A percentile compares a stretch with the other conserved stretches of the same genome.
phyloP scores from a whole-genome alignment of 164 flowering plant genomes.

The Piper longum region DNA sequence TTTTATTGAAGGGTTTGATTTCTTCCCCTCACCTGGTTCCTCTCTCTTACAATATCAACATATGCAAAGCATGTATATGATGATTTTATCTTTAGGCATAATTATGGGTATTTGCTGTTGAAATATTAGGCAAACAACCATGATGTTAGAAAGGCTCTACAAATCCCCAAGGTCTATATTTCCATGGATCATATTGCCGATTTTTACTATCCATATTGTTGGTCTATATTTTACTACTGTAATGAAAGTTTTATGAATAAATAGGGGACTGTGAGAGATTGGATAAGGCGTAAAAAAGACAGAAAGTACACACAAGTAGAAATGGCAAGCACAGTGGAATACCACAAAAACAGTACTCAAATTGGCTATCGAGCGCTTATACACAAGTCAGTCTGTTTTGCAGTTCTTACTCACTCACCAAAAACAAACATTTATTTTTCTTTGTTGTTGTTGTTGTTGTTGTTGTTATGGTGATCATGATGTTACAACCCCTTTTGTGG shows the following conservation, averaged over 20 bases:
- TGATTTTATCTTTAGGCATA: background rate
- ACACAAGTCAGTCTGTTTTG: conserved; percentile 2
- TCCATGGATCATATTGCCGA: background rate
- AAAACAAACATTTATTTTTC: background rate
- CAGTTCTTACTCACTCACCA: background rate
- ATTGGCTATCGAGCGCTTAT: conserved; percentile 7
- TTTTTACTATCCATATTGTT: background rate
- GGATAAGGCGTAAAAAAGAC: conserved; percentile 1
- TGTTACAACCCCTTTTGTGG: conserved; percentile 16
- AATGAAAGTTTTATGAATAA: background rate
- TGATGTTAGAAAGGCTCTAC: background rate
- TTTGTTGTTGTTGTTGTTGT: no score
- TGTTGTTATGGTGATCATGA: conserved; percentile 50
- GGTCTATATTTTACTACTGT: no score
- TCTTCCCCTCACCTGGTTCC: background rate
- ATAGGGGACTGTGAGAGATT: conserved; percentile 1
- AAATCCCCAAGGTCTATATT: background rate
- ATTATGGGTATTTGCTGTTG: background rate
- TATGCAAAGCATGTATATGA: no score
- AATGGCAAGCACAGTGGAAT: background rate
- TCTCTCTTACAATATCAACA: background rate
- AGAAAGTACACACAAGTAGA: background rate
- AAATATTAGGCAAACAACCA: background rate
- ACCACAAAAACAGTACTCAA: background rate
- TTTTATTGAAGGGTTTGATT: background rate